These are phyloP conservation scores for Rostrohypoxylon terebratum DNA, from an alignment of 495 filamentous ascomycete species.

Conservation along the genomic window DNA sequence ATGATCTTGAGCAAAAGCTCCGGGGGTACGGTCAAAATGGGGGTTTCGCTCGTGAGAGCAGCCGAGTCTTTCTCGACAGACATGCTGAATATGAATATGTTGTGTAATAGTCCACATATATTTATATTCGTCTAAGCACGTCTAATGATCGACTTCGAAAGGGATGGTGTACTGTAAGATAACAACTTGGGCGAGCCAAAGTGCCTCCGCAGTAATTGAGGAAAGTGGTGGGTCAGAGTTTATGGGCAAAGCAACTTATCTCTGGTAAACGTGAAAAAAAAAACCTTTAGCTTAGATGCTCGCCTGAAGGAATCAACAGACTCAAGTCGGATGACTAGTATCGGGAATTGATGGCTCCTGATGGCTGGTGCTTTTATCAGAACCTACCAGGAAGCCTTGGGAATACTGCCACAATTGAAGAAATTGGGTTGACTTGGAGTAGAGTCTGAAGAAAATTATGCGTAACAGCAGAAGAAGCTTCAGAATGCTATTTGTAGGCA, in stretches of 20 bases:
- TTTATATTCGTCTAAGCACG: not conserved
- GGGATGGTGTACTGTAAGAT: not conserved
- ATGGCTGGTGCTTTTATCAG: not conserved
- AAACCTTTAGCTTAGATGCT: not conserved
- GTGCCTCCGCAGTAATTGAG: not conserved
- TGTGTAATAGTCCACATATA: not conserved
- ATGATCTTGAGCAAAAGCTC: conserved; percentile 54
- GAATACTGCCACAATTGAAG: not conserved
- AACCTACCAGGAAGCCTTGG: not conserved
- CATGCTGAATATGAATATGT: conserved; percentile 11
- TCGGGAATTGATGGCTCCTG: not conserved
- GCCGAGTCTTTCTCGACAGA: not conserved
- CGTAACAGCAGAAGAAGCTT: too few species aligned
- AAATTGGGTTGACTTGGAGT: not conserved
- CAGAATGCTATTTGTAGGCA: not conserved
- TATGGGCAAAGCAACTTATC: not conserved
- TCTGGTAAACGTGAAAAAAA: not conserved
- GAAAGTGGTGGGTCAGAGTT: not conserved
- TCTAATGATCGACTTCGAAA: not conserved
- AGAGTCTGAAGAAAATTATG: not conserved
- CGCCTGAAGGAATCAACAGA: not conserved
- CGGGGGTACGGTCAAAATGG: conserved; percentile 29
- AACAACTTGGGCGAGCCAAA: not conserved
- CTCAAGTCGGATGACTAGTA: not conserved
- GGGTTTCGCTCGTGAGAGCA: not conserved